Conservation (phyloP, 2,329 filamentous ascomycete species). For the Neurospora sp. region DNA sequence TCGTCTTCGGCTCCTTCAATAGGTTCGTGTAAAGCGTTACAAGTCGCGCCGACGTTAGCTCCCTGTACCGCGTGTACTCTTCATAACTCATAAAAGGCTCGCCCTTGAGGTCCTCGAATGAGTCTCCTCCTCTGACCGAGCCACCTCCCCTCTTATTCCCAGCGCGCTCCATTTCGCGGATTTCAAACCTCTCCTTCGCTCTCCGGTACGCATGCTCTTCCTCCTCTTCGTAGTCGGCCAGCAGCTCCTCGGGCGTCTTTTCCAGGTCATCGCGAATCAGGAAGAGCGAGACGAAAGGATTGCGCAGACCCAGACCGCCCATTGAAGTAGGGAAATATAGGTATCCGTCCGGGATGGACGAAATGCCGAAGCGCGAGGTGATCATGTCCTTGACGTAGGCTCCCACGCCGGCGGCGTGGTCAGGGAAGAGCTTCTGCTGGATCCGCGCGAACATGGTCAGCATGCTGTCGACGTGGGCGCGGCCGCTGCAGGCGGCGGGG, state of each 20-base stretch:
- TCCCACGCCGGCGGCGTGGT: conserved; percentile 32
- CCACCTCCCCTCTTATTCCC: not conserved
- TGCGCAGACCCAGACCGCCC: conserved; percentile 36
- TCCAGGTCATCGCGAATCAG: conserved; percentile 27
- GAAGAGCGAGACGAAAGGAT: conserved; percentile 33
- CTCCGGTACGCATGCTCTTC: conserved; percentile 26
- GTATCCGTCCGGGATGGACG: conserved; percentile 32
- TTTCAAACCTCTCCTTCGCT: conserved; percentile 27
- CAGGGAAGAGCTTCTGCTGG: conserved; percentile 36
- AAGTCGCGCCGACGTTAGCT: conserved; percentile 26
- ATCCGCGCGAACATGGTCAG: conserved; percentile 35
- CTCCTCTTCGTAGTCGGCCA: conserved; percentile 24
- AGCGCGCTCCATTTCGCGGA: conserved; percentile 7
- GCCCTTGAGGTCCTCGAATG: conserved; percentile 21
- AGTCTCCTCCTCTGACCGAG: not conserved
- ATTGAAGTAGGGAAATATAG: conserved; percentile 36
- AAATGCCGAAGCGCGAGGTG: conserved; percentile 37
- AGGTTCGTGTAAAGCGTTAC: conserved; percentile 26
- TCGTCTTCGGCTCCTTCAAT: conserved; percentile 22
- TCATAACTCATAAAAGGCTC: conserved; percentile 35
- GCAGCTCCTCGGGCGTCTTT: conserved; percentile 19
- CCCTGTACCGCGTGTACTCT: conserved; percentile 33
- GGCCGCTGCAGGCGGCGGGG: conserved; percentile 41
- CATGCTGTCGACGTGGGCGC: conserved; percentile 41
- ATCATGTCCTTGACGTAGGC: conserved; percentile 46